phyloP scores from a whole-genome alignment of 345 rosid species.

The Populus davidiana region DNA sequence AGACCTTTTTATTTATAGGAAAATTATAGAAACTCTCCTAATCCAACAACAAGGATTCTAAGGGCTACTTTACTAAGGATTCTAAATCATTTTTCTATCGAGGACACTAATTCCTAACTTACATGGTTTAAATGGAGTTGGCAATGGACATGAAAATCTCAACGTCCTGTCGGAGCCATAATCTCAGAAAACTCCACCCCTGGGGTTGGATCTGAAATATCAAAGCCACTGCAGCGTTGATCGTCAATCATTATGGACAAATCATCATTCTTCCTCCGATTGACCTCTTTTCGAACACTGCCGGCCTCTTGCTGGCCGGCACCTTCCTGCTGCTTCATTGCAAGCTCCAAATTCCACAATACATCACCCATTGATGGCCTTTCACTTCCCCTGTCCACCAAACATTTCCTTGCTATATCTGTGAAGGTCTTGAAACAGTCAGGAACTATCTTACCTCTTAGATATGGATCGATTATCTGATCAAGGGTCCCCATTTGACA shows the following conservation, averaged over 20 bases:
- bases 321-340: slow-evolving; percentile 1
- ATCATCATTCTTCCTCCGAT: neutral
- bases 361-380: slow-evolving; percentile 16
- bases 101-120: too few relatives aligned
- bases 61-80: too few relatives aligned
- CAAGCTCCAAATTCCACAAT: neutral
- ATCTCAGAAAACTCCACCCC: slow-evolving; percentile 11
- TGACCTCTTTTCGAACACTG: neutral
- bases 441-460: slow-evolving; percentile 24
- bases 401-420: slow-evolving; percentile 9
- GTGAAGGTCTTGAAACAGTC: slow-evolving; percentile 16
- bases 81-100: too few relatives aligned
- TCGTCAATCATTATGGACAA: neutral
- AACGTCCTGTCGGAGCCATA: slow-evolving; percentile 12
- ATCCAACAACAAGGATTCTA: too few relatives aligned
- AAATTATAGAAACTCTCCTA: too few relatives aligned
- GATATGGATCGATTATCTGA: slow-evolving; percentile 24
- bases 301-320: neutral
- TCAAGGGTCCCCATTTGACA: slow-evolving; percentile 23
- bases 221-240: neutral
- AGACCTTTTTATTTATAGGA: too few relatives aligned
- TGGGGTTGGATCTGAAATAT: slow-evolving; percentile 7
- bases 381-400: slow-evolving; percentile 5
- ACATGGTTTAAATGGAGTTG: neutral
- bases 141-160: neutral